Percentiles rank a stretch among this genome's conserved stretches.
phyloP scores from a whole-genome alignment of 2,329 filamentous ascomycete species.

The Xylaria sp. region DNA sequence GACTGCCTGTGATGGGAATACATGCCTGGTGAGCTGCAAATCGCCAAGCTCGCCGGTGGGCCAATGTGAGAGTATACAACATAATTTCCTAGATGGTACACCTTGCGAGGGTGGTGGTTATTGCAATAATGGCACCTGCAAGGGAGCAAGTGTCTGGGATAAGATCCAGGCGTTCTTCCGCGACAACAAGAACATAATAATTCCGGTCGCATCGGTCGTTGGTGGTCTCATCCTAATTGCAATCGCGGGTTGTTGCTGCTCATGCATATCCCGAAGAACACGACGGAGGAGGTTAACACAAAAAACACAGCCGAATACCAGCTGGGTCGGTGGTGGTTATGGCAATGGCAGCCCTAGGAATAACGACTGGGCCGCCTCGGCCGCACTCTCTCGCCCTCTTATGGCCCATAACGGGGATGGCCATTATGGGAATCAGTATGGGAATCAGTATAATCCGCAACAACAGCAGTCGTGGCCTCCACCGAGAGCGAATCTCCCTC shows the following conservation, averaged over 20 bases:
- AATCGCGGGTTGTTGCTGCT: slow-evolving; percentile 73
- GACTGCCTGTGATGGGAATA: slow-evolving; percentile 76
- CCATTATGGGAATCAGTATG: slow-evolving; percentile 12
- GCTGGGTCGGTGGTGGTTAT: slow-evolving; percentile 46
- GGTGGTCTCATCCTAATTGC: slow-evolving; percentile 77
- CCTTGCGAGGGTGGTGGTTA: slow-evolving; percentile 81
- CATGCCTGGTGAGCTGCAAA: slow-evolving; percentile 81
- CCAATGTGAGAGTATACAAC: slow-evolving; percentile 79
- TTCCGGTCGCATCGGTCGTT: slow-evolving; percentile 77
- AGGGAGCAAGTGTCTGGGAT: slow-evolving; percentile 73
- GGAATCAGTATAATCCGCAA: slow-evolving; percentile 24
- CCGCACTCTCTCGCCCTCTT: slow-evolving; percentile 30
- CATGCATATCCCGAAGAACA: slow-evolving; percentile 60
- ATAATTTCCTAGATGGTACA: slow-evolving; percentile 95
- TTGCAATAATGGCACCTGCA: slow-evolving; percentile 82
- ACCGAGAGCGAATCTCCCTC: slow-evolving; percentile 23
- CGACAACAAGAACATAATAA: slow-evolving; percentile 81
- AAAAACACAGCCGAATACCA: slow-evolving; percentile 42
- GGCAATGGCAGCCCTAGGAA: slow-evolving; percentile 37
- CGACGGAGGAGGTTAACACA: slow-evolving; percentile 46
- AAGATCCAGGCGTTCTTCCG: slow-evolving; percentile 81
- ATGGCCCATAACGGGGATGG: slow-evolving; percentile 31
- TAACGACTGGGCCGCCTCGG: slow-evolving; percentile 35
- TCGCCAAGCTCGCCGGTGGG: slow-evolving; percentile 73
- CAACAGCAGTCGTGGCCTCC: slow-evolving; percentile 34